These are phyloP conservation scores for Podochytrium sp. DNA, from an alignment of 192 early-diverging fungal genomes.

Conservation along the genomic window DNA sequence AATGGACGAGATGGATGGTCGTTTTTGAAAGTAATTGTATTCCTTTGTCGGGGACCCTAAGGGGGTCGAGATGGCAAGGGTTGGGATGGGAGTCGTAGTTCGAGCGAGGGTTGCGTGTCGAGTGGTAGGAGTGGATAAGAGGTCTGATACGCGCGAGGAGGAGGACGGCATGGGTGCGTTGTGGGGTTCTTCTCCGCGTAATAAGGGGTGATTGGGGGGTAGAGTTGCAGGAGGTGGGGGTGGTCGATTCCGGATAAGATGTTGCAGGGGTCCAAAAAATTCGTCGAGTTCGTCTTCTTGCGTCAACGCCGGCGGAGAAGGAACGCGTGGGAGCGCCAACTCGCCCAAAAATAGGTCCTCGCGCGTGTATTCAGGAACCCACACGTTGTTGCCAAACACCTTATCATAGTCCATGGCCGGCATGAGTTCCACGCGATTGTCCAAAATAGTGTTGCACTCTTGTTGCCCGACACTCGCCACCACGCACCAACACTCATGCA, in stretches of 20 bases:
- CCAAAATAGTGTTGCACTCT: conserved; percentile 45
- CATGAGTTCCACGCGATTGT: conserved; percentile 42
- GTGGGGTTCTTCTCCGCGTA: background rate
- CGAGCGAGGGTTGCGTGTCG: background rate
- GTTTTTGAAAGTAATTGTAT: conserved; percentile 27
- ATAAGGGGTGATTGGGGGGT: background rate
- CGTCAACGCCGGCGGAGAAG: background rate
- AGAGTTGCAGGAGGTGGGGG: background rate
- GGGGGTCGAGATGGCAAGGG: background rate
- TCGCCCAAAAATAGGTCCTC: conserved; percentile 37
- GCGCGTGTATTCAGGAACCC: conserved; percentile 49
- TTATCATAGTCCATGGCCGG: conserved; percentile 58
- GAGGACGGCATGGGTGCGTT: background rate
- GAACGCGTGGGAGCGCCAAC: background rate
- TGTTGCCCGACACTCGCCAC: conserved; percentile 44
- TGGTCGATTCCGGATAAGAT: background rate
- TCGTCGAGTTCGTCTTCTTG: conserved; percentile 9
- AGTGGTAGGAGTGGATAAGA: background rate
- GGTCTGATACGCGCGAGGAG: background rate
- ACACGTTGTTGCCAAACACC: conserved; percentile 49
- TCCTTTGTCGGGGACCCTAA: background rate
- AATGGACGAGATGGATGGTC: conserved; percentile 22
- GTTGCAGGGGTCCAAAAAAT: conserved; percentile 14
- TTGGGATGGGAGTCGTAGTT: background rate
- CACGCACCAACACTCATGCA: conserved; percentile 49